phyloP scores from a whole-genome alignment of 495 filamentous ascomycete species.

The Tuber indicum region DNA sequence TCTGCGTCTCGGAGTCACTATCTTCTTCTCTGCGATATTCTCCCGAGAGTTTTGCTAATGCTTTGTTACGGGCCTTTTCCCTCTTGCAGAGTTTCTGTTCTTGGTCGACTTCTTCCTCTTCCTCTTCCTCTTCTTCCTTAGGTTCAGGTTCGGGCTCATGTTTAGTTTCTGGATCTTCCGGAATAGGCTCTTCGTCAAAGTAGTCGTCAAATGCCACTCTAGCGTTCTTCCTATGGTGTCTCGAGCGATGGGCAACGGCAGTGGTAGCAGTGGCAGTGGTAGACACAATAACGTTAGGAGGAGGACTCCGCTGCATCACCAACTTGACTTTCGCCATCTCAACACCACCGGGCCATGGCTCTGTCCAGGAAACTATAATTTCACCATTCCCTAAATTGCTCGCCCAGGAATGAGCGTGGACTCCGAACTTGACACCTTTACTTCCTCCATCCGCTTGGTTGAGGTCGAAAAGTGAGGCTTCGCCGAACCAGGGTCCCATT shows the following conservation, averaged over 20 bases:
- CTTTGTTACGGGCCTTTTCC: conserved; percentile 1
- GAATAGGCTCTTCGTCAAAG: conserved; percentile 7
- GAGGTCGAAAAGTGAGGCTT: conserved; percentile 18
- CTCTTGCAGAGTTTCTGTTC: conserved; percentile 3
- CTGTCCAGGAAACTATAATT: conserved; percentile 17
- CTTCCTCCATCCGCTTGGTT: background rate
- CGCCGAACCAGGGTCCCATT: conserved; percentile 20
- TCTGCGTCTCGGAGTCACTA: background rate
- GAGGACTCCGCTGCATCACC: conserved; percentile 5
- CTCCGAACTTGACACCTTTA: conserved; percentile 6
- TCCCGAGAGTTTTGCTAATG: conserved; percentile 21
- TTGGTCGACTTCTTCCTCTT: background rate
- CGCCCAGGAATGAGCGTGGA: conserved; percentile 19
- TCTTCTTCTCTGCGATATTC: background rate
- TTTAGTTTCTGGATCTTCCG: background rate
- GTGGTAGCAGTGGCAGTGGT: background rate
- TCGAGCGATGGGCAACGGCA: background rate
- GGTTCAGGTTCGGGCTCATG: background rate
- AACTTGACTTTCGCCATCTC: conserved; percentile 19
- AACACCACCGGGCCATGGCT: conserved; percentile 20
- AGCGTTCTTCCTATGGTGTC: background rate
- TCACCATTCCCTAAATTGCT: conserved; percentile 4
- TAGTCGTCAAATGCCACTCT: background rate
- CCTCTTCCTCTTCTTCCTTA: background rate
- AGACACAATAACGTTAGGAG: background rate